These are phyloP conservation scores for Ganoderma resinaceum DNA, from an alignment of 1,284 basidiomycete genomes.

Conservation along the genomic window DNA sequence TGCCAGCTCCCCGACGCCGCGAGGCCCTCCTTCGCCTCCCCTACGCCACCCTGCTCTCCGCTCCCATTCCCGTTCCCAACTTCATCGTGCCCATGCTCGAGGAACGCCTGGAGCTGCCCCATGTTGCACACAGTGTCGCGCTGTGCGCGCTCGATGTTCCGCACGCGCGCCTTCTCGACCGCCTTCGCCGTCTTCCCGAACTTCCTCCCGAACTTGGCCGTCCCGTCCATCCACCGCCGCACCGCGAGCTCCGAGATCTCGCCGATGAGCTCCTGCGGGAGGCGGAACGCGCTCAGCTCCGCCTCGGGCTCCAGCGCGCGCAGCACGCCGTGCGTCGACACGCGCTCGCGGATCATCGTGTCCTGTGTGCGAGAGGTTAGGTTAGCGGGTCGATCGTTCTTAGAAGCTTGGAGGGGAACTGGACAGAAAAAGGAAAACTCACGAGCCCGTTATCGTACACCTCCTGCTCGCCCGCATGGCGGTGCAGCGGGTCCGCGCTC, in stretches of 20 bases:
- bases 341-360: constrained; percentile 78
- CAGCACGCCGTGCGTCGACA: constrained; percentile 62
- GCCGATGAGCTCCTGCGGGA: constrained; percentile 70
- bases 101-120: constrained; percentile 49
- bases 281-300: constrained; percentile 56
- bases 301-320: constrained; percentile 64
- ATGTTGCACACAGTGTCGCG: constrained; percentile 62
- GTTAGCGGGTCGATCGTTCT: background rate
- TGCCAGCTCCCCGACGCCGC: constrained; percentile 61
- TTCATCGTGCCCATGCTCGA: constrained; percentile 19
- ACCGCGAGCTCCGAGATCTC: constrained; percentile 69
- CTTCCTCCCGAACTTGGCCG: constrained; percentile 64
- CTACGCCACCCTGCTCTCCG: constrained; percentile 31
- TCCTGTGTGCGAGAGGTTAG: constrained; percentile 34
- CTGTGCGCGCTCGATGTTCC: constrained; percentile 64
- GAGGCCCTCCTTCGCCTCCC: constrained; percentile 57
- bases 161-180: constrained; percentile 67
- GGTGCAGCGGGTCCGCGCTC: constrained; percentile 38
- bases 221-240: constrained; percentile 69
- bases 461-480: constrained; percentile 69
- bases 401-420: background rate
- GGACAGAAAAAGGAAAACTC: constrained; percentile 32
- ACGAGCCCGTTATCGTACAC: constrained; percentile 64
- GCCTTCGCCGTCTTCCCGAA: constrained; percentile 60
- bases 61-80: background rate